Base-by-base conservation (phyloP, 2,329 filamentous ascomycete species). In the Pseudocercospora musae region DNA sequence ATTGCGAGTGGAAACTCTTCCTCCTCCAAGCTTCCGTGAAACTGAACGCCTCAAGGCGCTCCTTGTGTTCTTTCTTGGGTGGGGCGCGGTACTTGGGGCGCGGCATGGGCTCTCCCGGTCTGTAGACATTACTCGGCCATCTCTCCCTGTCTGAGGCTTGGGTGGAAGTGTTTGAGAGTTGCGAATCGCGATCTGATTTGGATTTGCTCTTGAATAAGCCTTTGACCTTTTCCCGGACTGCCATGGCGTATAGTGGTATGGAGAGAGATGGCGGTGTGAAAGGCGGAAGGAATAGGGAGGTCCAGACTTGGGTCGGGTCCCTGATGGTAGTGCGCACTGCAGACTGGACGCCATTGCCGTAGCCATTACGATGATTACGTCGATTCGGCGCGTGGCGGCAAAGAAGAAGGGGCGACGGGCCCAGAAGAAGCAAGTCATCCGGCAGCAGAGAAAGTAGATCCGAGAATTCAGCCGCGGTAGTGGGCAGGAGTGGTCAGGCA, bases 21-120 rank as follows among this genome's bases (percentile, higher is more conserved):
- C 78, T 72, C 25, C 79, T 75, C 80, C 80, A 82, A 21, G 80
- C 78, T 18, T 77, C 78, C 21, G 73, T 73, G 68, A 80, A 82
- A 61, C 66, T 76, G 72, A 81, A 83, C 13, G 78, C 69, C 66
- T 82, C 80, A 40, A 83, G 75, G 52, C 77, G 75, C 67, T 79
- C 79, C 70, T 80, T 81, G 77, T 83, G 80, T 67, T 80, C 78
- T 46, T 81, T 80, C 62, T 77, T 77, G 46, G 81, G 80, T 9
- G 79, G 77, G 25, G 78, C 75, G 46, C 80, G 77, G 70, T 83
- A 83, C 66, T 83, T 83, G 18, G 79, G 72, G 21, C 78, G 76
- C 4, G 80, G 80, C 79, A 83, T 81, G 62, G 79, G 76, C 73
- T 83, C 80, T 70, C 80, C 80, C 6, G 80, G 80, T 70, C 79